Conservation (phyloP, 2,329 filamentous ascomycete species). For the Phaeophleospora eucalypticola region DNA sequence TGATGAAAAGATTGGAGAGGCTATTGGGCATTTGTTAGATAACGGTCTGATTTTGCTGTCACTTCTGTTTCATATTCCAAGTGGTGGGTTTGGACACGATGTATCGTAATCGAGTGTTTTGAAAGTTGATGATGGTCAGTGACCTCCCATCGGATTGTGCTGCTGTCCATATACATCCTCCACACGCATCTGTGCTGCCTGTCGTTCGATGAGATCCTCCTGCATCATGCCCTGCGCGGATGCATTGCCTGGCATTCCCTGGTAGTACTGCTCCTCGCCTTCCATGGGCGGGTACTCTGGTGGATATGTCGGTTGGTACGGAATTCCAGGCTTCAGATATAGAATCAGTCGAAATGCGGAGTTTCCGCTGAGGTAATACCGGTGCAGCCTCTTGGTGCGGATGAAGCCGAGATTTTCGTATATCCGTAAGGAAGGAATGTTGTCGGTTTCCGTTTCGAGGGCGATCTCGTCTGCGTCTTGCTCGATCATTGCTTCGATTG, state of each 20-base stretch:
- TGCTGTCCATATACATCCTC: constrained; percentile 25
- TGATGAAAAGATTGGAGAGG: too few relatives aligned
- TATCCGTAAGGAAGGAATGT: constrained; percentile 80
- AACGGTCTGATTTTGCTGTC: too few relatives aligned
- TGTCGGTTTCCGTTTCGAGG: constrained; percentile 92
- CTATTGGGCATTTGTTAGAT: too few relatives aligned
- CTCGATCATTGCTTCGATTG: constrained; percentile 84
- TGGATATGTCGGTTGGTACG: constrained; percentile 36
- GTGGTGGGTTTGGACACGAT: too few relatives aligned
- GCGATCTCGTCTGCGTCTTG: constrained; percentile 75
- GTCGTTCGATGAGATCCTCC: constrained; percentile 27
- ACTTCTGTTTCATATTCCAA: too few relatives aligned
- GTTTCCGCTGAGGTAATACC: constrained; percentile 95
- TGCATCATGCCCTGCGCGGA: constrained; percentile 13
- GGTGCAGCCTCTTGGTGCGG: constrained; percentile 83
- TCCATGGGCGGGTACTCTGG: constrained; percentile 27
- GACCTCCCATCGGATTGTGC: constrained; percentile 12
- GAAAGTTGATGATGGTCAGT: too few relatives aligned
- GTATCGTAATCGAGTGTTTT: too few relatives aligned
- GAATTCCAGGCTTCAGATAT: constrained; percentile 63
- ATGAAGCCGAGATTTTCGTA: constrained; percentile 93
- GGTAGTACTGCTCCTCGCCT: constrained; percentile 4
- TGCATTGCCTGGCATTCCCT: constrained; percentile 1
- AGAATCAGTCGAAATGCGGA: constrained; percentile 87
- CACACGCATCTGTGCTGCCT: constrained; percentile 27